Evolutionary conservation across 2,329 filamentous ascomycete genomes (phyloP), one percentile per base, ranked within the genome.

Genomic region (Colletotrichum brevisporum): DNA sequence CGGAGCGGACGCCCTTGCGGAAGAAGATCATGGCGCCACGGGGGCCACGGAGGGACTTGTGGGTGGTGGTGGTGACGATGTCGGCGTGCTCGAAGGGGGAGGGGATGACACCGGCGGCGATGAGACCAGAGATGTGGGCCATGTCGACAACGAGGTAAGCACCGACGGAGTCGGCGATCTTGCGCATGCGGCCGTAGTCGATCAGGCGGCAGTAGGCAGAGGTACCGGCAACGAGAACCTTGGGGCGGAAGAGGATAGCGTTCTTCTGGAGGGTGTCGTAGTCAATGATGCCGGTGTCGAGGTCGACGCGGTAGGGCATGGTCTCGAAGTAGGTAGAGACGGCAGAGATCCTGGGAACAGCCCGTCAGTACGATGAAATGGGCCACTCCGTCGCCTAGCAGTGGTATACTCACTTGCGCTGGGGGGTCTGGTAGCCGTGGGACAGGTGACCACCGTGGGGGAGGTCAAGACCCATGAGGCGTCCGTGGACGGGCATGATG

Each of bases 1-100:
- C 92, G 77, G 92, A 94, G 78, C 95, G 93, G 71, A 98, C 91
- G 72, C 96, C 96, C 87, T 97, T 98, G 83, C 96, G 94, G 91
- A 95, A 99, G 90, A 99, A 99, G 85, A 99, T 99, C 96, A 99
- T 99, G 80, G 96, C 96, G 78, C 96, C 96, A 81, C 96, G 94
- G 69, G 96, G 96, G 69, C 96, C 96, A 83, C 96, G 94, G 75
- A 99, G 92, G 64, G 95, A 98, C 89, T 99, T 99, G 91, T 99
- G 96, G 54, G 96, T 99, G 71, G 96, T 99, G 72, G 96, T 99
- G 72, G 96, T 99, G 76, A 99, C 96, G 67, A 99, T 92, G 80
- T 99, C 96, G 74, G 96, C 95, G 82, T 97, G 86, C 72, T 90
- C 87, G 86, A 99, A 99, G 52, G 96, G 96, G 56, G 94, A 95